Base-by-base conservation (phyloP, 768 basidiomycete species). In the Russula sp. region DNA sequence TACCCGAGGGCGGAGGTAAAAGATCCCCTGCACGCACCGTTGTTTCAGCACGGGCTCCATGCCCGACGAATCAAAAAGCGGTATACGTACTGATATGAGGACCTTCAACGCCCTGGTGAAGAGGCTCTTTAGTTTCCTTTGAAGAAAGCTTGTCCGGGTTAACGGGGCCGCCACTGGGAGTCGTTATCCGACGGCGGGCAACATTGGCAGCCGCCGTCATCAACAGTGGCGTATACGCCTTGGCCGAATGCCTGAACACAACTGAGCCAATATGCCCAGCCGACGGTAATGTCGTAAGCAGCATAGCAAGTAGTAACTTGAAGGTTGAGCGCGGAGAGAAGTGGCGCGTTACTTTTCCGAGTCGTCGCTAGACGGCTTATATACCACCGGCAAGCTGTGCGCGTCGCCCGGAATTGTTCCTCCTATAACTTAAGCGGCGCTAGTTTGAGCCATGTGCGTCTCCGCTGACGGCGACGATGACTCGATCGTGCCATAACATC, bases 51-150 rank as follows among this genome's bases (percentile, higher is more conserved):
- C 24, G 7, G n/a, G 24, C 16, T 16, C 30, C 10, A 13, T 14
- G 7, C 26, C 18, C 18, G 22, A 28, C 1, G 36, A 26, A 42
- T 22, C 38, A 5, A 1, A 8, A 40, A 22, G 11, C 11, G 18
- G 26, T 30, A 26, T 38, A 34, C 64, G 38, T 4, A 61, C 64
- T 61, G 20, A 51, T 52, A 14, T 65, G 64, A 24, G 38, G 64
- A 14, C 64, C 64, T 38, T 65, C 64, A 13, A 18, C 18, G 24
- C 64, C 64, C 13, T 16, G 44, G 5, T 57, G 64, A 26, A 44
- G 40, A 22, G 30, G 36, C 26, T 57, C 55, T 20, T 44, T 54
- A 5, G 30, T 55, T 34, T 24, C 59, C 22, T 52, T 51, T n/a
- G 59, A 61, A 32, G 59, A 28, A 18, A 61, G 42, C 10, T 44